Evolutionary conservation across 768 basidiomycete genomes (phyloP).

Genomic region (Auricularia sp.): DNA sequence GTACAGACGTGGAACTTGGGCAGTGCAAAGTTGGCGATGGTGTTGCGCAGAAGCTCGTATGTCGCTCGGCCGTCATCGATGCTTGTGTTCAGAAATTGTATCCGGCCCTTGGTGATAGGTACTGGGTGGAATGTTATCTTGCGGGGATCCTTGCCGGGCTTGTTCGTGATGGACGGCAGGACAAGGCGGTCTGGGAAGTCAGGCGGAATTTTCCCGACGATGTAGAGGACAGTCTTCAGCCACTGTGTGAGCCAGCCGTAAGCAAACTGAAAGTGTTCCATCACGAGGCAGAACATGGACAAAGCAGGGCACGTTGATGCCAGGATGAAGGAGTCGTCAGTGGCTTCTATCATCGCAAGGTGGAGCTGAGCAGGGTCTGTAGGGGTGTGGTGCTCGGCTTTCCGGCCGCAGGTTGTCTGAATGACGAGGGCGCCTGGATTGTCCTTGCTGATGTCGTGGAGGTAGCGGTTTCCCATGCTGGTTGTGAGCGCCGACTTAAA

Average conservation of each 20-base stretch:
- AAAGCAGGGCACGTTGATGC: background rate
- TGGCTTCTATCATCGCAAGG: background rate
- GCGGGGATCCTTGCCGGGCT: background rate
- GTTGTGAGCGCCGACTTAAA: conserved; percentile 20
- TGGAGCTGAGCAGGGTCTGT: background rate
- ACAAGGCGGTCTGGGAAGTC: background rate
- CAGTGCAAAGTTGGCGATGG: background rate
- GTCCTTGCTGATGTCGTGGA: conserved; percentile 7
- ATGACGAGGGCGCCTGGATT: background rate
- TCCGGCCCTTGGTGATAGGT: background rate
- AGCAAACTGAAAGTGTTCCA: background rate
- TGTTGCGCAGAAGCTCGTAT: background rate
- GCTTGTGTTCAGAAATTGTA: background rate
- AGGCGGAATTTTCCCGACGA: background rate
- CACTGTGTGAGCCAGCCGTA: background rate
- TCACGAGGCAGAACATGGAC: background rate
- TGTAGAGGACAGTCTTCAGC: background rate
- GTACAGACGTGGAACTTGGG: background rate
- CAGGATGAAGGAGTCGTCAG: background rate
- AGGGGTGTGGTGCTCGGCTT: background rate
- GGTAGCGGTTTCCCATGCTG: conserved; percentile 14
- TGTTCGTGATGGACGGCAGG: background rate
- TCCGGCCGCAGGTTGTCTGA: background rate
- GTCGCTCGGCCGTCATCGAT: background rate
- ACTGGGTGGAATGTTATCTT: background rate